Base-by-base conservation (phyloP, 257 asterid genomes). In the Salvia miltiorrhiza region DNA sequence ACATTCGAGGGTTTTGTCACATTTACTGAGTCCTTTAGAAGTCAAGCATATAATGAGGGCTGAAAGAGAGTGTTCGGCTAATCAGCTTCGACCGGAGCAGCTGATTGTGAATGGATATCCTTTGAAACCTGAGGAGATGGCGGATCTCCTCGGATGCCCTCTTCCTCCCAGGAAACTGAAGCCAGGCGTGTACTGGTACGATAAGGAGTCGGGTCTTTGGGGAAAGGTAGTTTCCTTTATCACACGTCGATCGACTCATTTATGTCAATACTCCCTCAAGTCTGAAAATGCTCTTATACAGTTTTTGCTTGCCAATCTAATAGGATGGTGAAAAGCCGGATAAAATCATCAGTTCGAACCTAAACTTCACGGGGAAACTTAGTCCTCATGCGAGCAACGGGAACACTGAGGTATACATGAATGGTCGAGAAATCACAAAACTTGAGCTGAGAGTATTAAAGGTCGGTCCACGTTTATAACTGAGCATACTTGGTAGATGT, bases 311-410 rank as follows among this genome's bases (percentile, higher is more conserved):
- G 66, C 50, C 65, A 12, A 72, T 77, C 59, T 70, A 45, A 74
- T 82, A 89, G 96, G 96, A 89, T 37, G 96, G 96, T 63, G 95
- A 81, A 78, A 89, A 85, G 78, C 96, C 96, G 28, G 92, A 89
- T 67, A 81, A 86, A 80, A 39, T 78, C 69, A 80, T 89, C 41
- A 85, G 90, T 73, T 89, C 96, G 43, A 89, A 89, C 83, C 77
- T 89, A 35, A 85, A 75, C 84, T 89, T 89, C 73, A 84, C 88
- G 0, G 96, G 96, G 63, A 89, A 89, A 70, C 92, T 89, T 45
- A 89, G 82, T 66, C 86, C 95, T 57, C 84, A 82, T 63, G 95
- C 96, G 59, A 87, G 96, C 89, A 84, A 82, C 63, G 96, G 96
- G 68, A 85, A 83, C 74, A 87, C 96, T 14, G 92, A 84, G 79